phyloP scores from a whole-genome alignment of 371 early-diverging fungal species.

The Apophysomyces ossiformis region DNA sequence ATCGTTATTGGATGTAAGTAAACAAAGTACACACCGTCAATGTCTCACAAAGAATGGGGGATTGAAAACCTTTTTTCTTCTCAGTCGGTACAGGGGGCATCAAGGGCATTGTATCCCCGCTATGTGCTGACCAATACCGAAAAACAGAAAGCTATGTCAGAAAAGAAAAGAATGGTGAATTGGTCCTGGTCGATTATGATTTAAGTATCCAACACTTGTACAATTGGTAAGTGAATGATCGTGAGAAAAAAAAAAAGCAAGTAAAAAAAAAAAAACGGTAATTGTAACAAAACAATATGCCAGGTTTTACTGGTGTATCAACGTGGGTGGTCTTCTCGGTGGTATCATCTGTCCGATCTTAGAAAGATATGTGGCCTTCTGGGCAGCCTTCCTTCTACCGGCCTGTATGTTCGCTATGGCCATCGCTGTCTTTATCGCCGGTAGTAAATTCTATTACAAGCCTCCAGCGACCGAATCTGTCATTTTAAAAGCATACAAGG shows the following conservation, averaged over 20 bases:
- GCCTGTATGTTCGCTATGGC: constrained; percentile 67
- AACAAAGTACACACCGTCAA: background rate
- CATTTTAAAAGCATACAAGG: constrained; percentile 53
- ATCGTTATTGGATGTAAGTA: constrained; percentile 44
- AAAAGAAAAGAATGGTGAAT: constrained; percentile 50
- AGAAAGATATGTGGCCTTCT: constrained; percentile 42
- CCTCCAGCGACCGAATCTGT: constrained; percentile 62
- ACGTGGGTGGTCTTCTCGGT: constrained; percentile 73
- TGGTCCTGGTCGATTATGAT: constrained; percentile 64
- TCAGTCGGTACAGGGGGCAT: constrained; percentile 90
- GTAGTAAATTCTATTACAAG: constrained; percentile 59
- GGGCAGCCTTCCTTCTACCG: constrained; percentile 68
- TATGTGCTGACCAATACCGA: constrained; percentile 48
- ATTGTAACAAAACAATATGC: background rate
- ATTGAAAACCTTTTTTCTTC: constrained; percentile 51
- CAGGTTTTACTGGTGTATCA: constrained; percentile 84
- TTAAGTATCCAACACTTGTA: constrained; percentile 65
- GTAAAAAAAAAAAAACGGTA: background rate
- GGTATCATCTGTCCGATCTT: constrained; percentile 61
- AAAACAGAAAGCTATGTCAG: constrained; percentile 52
- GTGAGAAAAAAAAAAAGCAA: constrained; percentile 5
- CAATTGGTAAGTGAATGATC: constrained; percentile 51
- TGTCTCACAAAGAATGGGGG: background rate
- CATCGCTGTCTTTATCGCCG: constrained; percentile 60
- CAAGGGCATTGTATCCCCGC: constrained; percentile 61